Evolutionary conservation across 2,329 filamentous ascomycete species (phyloP).

Genomic region (Stachybotrys echinatus): DNA sequence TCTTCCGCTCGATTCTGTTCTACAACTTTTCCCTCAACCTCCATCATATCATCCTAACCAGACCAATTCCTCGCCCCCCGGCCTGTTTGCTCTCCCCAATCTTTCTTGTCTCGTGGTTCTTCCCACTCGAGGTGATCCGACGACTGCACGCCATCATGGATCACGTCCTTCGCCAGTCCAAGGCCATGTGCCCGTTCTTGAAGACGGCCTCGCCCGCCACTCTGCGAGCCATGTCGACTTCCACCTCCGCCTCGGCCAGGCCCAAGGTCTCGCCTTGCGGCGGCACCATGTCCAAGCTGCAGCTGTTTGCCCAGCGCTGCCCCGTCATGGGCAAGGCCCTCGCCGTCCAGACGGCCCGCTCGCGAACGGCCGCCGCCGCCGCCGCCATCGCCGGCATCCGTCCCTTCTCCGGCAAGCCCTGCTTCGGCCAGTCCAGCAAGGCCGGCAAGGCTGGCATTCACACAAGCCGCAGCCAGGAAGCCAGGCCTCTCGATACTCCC

Average conservation of each 20-base stretch:
- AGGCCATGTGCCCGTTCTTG: conserved; percentile 95
- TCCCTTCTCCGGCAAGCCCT: conserved; percentile 34
- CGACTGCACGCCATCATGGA: conserved; percentile 62
- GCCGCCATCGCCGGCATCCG: conserved; percentile 42
- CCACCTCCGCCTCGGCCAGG: conserved; percentile 53
- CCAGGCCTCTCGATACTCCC: conserved; percentile 65
- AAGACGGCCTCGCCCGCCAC: conserved; percentile 90
- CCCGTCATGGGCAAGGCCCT: conserved; percentile 98
- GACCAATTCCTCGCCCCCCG: too few relatives aligned
- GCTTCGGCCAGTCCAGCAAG: conserved; percentile 31
- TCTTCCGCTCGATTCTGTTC: conserved; percentile 7
- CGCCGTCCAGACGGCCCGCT: conserved; percentile 69
- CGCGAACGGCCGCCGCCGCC: conserved; percentile 30
- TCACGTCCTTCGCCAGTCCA: conserved; percentile 88
- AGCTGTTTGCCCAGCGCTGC: conserved; percentile 89
- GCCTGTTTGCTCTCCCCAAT: not conserved
- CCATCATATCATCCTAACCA: conserved; percentile 11
- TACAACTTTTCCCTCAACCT: conserved; percentile 6
- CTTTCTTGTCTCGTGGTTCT: not conserved
- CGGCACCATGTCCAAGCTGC: conserved; percentile 93
- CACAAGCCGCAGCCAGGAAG: conserved; percentile 72
- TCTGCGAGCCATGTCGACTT: conserved; percentile 80
- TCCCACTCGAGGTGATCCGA: not conserved
- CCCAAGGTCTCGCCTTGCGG: conserved; percentile 61
- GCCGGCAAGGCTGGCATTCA: conserved; percentile 70